Percentiles rank a stretch among this genome's conserved stretches.
Evolutionary conservation across 1,139 yeast genomes (phyloP).

Genomic region (Geotrichum carabidarum): DNA sequence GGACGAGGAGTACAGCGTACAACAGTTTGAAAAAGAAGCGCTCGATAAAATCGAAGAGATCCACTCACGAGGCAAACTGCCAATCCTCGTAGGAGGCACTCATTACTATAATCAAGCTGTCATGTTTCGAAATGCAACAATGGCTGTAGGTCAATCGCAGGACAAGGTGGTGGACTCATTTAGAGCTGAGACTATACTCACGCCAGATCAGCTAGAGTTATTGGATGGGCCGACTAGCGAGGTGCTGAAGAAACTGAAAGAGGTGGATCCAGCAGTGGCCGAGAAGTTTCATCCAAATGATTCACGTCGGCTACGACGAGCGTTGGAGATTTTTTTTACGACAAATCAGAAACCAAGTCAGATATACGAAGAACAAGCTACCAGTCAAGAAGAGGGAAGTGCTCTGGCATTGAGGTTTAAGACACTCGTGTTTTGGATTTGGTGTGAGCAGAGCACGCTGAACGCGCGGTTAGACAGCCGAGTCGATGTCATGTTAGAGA

Average conservation of each 20-base stretch:
- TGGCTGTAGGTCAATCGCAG: conserved; percentile 4
- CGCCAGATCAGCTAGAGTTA: conserved; percentile 15
- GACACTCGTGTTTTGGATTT: conserved; percentile 79
- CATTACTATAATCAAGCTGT: conserved; percentile 83
- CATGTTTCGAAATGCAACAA: conserved; percentile 63
- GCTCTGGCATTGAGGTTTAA: conserved; percentile 49
- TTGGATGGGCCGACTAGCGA: conserved; percentile 36
- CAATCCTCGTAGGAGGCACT: conserved; percentile 93
- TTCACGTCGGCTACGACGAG: conserved; percentile 67
- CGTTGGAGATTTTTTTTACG: conserved; percentile 68
- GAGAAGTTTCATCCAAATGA: conserved; percentile 91
- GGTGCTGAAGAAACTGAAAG: conserved; percentile 47
- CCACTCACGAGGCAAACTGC: conserved; percentile 64
- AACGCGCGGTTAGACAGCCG: conserved; percentile 64
- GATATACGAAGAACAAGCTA: conserved; percentile 54
- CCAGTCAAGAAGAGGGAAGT: conserved; percentile 17
- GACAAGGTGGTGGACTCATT: too few relatives aligned
- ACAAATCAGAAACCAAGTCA: conserved; percentile 69
- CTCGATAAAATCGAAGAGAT: conserved; percentile 50
- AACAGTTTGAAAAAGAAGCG: conserved; percentile 74
- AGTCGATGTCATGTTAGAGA: conserved; percentile 74
- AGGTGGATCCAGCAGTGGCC: conserved; percentile 67
- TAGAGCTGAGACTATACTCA: conserved; percentile 1
- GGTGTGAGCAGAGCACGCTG: conserved; percentile 58
- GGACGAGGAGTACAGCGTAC: conserved; percentile 80